Conservation (phyloP, 495 filamentous ascomycete genomes). For the Diplogelasinospora grovesii region DNA sequence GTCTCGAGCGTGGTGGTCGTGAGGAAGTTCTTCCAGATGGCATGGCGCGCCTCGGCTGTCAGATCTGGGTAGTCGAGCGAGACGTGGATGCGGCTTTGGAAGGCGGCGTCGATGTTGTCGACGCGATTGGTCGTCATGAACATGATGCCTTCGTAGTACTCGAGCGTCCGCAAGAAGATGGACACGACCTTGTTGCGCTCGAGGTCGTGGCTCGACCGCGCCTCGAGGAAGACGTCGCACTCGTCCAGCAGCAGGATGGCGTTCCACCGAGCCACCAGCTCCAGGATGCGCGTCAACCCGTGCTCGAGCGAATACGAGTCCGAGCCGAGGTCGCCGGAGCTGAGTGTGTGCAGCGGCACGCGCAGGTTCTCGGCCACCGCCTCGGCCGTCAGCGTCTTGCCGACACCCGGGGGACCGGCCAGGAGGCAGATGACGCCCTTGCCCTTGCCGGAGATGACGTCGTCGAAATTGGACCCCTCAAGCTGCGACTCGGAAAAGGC, state of each 20-base stretch:
- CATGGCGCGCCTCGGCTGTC: constrained; percentile 20
- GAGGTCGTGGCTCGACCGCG: constrained; percentile 45
- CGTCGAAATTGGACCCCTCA: constrained; percentile 55
- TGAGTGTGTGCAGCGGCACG: constrained; percentile 49
- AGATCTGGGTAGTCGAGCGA: constrained; percentile 42
- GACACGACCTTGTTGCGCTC: constrained; percentile 50
- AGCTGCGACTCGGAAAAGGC: constrained; percentile 44
- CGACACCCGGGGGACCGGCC: constrained; percentile 50
- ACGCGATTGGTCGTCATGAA: constrained; percentile 55
- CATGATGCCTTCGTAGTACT: constrained; percentile 53
- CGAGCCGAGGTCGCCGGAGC: constrained; percentile 49
- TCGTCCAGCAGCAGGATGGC: constrained; percentile 58
- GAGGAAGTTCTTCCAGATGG: constrained; percentile 30
- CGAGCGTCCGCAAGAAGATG: constrained; percentile 49
- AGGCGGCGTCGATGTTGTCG: constrained; percentile 42
- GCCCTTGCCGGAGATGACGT: constrained; percentile 49
- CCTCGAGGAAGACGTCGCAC: constrained; percentile 62
- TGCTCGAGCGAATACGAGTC: constrained; percentile 42
- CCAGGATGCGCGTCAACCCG: constrained; percentile 43
- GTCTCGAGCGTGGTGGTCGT: constrained; percentile 17
- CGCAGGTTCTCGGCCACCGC: constrained; percentile 46
- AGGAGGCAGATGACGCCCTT: constrained; percentile 55
- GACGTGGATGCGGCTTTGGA: constrained; percentile 47
- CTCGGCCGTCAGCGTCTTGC: constrained; percentile 55
- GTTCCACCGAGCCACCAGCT: constrained; percentile 46